phyloP scores from a whole-genome alignment of 306 rosid genomes.

The Hylodesmum podocarpum region DNA sequence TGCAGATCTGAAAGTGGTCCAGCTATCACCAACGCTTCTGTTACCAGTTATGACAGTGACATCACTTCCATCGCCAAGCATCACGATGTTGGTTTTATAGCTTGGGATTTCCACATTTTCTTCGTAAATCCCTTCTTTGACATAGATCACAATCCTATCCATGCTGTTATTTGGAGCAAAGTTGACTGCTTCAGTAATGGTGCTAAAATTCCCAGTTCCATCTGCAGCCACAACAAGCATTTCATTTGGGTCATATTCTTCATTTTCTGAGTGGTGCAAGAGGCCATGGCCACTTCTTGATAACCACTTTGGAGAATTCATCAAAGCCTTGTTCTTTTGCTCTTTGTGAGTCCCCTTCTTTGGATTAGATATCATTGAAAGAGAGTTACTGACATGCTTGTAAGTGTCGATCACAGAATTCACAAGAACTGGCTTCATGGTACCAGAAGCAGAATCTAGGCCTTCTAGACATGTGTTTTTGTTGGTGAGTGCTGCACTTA shows the following conservation, averaged over 20 bases:
- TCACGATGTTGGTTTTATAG: conserved; percentile 61
- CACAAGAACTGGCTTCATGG: conserved; percentile 51
- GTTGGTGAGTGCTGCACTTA: conserved; percentile 86
- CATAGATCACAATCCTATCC: conserved; percentile 56
- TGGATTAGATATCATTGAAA: conserved; percentile 55
- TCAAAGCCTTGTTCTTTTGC: conserved; percentile 30
- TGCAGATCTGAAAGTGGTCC: conserved; percentile 93
- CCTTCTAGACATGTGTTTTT: conserved; percentile 87
- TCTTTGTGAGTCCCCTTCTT: conserved; percentile 4
- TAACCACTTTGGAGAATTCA: conserved; percentile 42
- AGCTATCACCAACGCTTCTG: conserved; percentile 56
- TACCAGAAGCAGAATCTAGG: conserved; percentile 69
- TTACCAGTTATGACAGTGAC: conserved; percentile 60
- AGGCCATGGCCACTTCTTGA: conserved; percentile 12
- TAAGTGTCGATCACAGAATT: conserved; percentile 52
- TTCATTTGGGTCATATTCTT: conserved; percentile 44
- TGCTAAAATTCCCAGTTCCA: conserved; percentile 71
- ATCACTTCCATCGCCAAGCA: conserved; percentile 81
- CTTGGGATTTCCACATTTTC: conserved; percentile 80
- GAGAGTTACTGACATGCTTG: conserved; percentile 74
- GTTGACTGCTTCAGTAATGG: conserved; percentile 57
- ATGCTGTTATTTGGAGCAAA: conserved; percentile 71
- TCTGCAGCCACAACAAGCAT: conserved; percentile 62
- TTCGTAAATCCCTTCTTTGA: conserved; percentile 61
- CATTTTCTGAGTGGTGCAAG: conserved; percentile 26